These are phyloP conservation scores for Berberis thunbergii DNA, from an alignment of 164 flowering plant genomes.

Conservation along the genomic window DNA sequence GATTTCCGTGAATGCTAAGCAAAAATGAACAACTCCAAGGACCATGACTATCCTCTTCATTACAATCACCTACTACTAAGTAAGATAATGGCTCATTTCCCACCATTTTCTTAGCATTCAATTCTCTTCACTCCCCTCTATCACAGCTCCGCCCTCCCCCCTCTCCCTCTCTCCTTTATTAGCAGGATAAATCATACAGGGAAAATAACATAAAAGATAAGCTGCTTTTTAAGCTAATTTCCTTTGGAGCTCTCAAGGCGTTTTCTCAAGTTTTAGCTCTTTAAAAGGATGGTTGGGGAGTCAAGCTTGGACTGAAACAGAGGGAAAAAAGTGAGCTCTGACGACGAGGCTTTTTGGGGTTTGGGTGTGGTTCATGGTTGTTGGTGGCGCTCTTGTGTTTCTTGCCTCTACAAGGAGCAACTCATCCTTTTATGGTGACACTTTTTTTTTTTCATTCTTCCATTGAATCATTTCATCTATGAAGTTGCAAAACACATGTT, in stretches of 20 bases:
- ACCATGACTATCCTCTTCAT: neutral
- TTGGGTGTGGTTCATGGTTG: slow-evolving; percentile 20
- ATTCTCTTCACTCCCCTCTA: slow-evolving; percentile 11
- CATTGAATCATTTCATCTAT: neutral
- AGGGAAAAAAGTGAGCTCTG: neutral
- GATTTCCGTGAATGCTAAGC: too few relatives aligned
- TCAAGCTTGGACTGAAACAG: neutral
- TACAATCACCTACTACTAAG: neutral
- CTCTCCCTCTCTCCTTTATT: neutral
- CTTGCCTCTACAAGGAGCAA: slow-evolving; percentile 4
- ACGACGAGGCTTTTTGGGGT: slow-evolving; percentile 25
- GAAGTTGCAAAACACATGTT: neutral
- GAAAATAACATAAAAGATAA: neutral
- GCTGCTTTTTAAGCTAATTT: slow-evolving; percentile 1
- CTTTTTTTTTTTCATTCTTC: neutral
- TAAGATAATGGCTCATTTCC: slow-evolving; percentile 15
- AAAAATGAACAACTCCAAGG: too few relatives aligned
- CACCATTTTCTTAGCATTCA: slow-evolving; percentile 21
- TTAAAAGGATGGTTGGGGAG: too few relatives aligned
- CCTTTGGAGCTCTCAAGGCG: neutral
- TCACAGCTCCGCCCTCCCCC: neutral
- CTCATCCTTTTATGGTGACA: slow-evolving; percentile 16
- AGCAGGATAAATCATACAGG: neutral
- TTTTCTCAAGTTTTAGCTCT: too few relatives aligned
- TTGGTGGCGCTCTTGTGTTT: slow-evolving; percentile 19